These are phyloP conservation scores for Saccharomyces cerevisiae DNA, from an alignment of 805 yeast genomes.

Conservation along the genomic window DNA sequence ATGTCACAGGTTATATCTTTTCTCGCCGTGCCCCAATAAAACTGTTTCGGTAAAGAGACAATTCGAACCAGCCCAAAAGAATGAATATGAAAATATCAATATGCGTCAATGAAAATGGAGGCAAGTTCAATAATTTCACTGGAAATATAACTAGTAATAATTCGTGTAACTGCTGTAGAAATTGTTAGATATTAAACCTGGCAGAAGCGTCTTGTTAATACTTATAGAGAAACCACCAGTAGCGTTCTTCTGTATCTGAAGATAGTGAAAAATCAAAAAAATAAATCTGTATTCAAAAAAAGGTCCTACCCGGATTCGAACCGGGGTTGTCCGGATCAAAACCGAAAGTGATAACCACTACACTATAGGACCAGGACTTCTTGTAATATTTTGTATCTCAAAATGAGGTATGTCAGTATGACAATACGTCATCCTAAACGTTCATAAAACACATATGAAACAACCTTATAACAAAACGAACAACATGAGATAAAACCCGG, in stretches of 20 bases:
- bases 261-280: too few species aligned
- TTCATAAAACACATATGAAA: too few species aligned
- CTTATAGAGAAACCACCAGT: not conserved
- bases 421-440: too few species aligned
- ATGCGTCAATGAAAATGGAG: not conserved
- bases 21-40: not conserved
- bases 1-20: not conserved
- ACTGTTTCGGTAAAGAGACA: not conserved
- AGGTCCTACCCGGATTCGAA: constrained; percentile 83
- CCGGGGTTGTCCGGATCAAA: constrained; percentile 78
- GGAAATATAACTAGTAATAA: not conserved
- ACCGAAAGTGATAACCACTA: constrained; percentile 78
- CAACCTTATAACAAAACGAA: too few species aligned
- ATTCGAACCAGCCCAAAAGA: not conserved
- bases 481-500: too few species aligned
- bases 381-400: not conserved
- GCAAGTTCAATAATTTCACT: not conserved
- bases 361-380: constrained; percentile 39
- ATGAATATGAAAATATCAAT: not conserved
- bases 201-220: not conserved
- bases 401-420: too few species aligned
- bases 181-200: too few species aligned
- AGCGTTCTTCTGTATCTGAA: too few species aligned
- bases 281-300: too few species aligned
- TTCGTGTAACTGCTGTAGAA: not conserved